Base-by-base conservation (phyloP, 495 filamentous ascomycete genomes). In the Monascus purpureus region DNA sequence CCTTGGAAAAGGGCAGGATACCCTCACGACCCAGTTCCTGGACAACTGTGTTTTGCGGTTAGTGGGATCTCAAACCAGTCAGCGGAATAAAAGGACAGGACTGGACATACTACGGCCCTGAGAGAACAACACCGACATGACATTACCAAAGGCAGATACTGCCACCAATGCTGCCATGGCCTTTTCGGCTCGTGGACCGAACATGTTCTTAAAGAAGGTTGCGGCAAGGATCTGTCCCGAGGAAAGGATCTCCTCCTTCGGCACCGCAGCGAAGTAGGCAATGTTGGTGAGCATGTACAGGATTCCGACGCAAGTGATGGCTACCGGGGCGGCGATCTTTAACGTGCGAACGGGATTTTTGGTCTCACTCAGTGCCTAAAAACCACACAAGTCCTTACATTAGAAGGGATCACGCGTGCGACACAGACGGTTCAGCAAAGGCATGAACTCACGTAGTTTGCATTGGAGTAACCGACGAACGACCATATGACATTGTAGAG, bases 251-350 rank as follows among this genome's bases (percentile, higher is more conserved):
- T 80, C 72, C 12, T 68, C 61, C 37, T 72, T 73, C 13, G 73
- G 63, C 4, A 81, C 73, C 0, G 72, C 77, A 3, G 72, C 73
- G 38, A 82, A 80, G 49, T 81, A 82, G 34, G 77, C 76, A 29
- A 82, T 69, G 52, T 82, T 81, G 43, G 67, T 70, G 15, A 81
- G 46, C 51, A 82, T 72, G 52, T 80, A 82, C 0, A 80, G 52
- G 17, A 81, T 53, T 0, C 70, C 67, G 15, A 80, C 75, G 6
- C 63, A 59, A 16, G 52, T 62, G 13, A 80, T 64, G 9, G 75
- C 77, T 15, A 74, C 38, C 0, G 72, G 75, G 0, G 73, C 78
- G 1, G 75, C 78, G 31, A 72, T 67, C 40, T 70, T 62, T 37
- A 82, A 61, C 0, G 75, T 81, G 28, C 67, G 65, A 12, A 64